These are phyloP conservation scores for Candida orba DNA, from an alignment of 805 yeast genomes.

Conservation along the genomic window DNA sequence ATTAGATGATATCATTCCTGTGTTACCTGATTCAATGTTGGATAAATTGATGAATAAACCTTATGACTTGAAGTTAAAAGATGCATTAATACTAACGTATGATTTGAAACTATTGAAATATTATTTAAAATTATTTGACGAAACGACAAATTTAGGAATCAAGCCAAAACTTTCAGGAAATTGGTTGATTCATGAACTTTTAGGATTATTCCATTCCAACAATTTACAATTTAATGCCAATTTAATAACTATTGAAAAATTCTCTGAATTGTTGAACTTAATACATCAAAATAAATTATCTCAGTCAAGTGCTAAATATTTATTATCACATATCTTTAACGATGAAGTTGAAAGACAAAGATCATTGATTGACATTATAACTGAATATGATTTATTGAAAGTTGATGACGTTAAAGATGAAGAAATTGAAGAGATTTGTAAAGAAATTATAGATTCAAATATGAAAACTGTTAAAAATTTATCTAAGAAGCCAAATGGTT, in stretches of 20 bases:
- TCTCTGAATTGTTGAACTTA: constrained; percentile 49
- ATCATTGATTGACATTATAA: constrained; percentile 39
- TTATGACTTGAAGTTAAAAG: constrained; percentile 55
- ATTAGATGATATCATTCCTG: constrained; percentile 40
- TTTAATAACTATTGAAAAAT: constrained; percentile 32
- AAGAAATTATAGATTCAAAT: constrained; percentile 33
- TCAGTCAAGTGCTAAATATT: constrained; percentile 56
- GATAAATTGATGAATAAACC: constrained; percentile 39
- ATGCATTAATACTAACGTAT: constrained; percentile 62
- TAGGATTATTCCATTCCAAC: constrained; percentile 60
- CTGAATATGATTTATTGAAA: constrained; percentile 43
- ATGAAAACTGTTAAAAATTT: constrained; percentile 52
- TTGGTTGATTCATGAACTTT: constrained; percentile 77
- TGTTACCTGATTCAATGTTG: constrained; percentile 54
- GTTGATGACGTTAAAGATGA: constrained; percentile 27
- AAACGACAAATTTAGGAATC: constrained; percentile 4
- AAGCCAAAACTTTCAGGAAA: constrained; percentile 43
- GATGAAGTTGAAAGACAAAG: constrained; percentile 32
- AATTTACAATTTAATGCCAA: constrained; percentile 28
- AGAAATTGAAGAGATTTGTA: constrained; percentile 25
- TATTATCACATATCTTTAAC: constrained; percentile 55
- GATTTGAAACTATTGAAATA: constrained; percentile 44
- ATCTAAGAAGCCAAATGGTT: constrained; percentile 45
- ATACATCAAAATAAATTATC: constrained; percentile 45
- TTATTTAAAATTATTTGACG: constrained; percentile 38